Conservation (phyloP, 345 rosid genomes). For the Combretum micranthum region DNA sequence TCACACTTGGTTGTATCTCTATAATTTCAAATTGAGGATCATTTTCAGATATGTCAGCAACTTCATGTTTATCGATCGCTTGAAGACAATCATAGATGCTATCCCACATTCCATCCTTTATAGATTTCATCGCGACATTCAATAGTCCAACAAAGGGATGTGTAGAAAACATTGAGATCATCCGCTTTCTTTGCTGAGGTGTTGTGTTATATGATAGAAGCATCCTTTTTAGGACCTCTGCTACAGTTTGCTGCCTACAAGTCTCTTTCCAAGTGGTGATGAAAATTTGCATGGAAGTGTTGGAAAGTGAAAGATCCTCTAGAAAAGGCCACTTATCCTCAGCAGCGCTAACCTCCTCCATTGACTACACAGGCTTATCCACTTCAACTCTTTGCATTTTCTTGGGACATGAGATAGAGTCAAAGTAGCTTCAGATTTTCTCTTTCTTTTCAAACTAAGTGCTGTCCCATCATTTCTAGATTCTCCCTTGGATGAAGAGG, state of each 20-base stretch:
- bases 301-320: constrained; percentile 46
- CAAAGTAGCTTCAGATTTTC: constrained; percentile 9
- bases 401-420: constrained; percentile 4
- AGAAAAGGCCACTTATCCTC: constrained; percentile 16
- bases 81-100: constrained; percentile 64
- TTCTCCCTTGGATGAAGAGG: constrained; percentile 35
- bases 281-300: constrained; percentile 38
- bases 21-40: constrained; percentile 21
- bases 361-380: constrained; percentile 20
- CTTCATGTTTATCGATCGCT: constrained; percentile 16
- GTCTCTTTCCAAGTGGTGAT: constrained; percentile 80
- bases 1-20: constrained; percentile 24
- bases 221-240: constrained; percentile 66
- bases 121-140: constrained; percentile 74
- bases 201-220: constrained; percentile 38
- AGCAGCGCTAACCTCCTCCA: constrained; percentile 19
- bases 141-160: constrained; percentile 68
- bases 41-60: constrained; percentile 7
- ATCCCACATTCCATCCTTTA: constrained; percentile 78
- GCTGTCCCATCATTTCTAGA: constrained; percentile 9
- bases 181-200: constrained; percentile 25
- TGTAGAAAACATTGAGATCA: constrained; percentile 35
- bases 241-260: constrained; percentile 48
- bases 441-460: constrained; percentile 16
- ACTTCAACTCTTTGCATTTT: constrained; percentile 28